Percentiles rank a stretch among this genome's conserved stretches.
Conservation (phyloP, 2,329 filamentous ascomycete genomes). For the Sporothrix brasiliensis region DNA sequence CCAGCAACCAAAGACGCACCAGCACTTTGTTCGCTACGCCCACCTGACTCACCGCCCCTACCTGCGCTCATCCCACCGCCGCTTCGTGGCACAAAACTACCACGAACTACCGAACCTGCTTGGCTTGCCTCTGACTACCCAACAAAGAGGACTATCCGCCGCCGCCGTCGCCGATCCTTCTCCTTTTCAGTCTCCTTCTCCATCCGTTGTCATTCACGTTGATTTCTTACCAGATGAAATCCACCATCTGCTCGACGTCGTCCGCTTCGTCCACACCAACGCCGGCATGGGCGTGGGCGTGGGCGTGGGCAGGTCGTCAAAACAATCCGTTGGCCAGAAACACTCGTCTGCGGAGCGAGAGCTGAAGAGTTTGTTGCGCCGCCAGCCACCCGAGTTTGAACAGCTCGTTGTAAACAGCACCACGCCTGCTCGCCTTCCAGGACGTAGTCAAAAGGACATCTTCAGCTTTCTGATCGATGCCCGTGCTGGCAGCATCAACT, state of each 20-base stretch:
- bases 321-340: not conserved
- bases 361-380: conserved; percentile 14
- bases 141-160: not conserved
- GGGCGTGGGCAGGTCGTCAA: not conserved
- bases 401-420: not conserved
- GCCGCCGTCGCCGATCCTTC: not conserved
- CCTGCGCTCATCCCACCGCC: conserved; percentile 33
- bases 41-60: conserved; percentile 39
- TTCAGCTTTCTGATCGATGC: conserved; percentile 47
- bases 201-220: conserved; percentile 46
- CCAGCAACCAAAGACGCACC: not conserved
- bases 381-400: not conserved
- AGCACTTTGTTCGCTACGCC: conserved; percentile 6
- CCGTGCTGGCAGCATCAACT: conserved; percentile 21
- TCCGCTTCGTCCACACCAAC: not conserved
- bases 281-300: no score
- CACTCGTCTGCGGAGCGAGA: not conserved
- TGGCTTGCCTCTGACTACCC: not conserved
- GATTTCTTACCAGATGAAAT: conserved; percentile 51
- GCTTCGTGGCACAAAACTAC: conserved; percentile 34
- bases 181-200: not conserved
- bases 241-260: conserved; percentile 13
- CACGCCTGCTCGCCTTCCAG: conserved; percentile 2
- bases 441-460: conserved; percentile 43
- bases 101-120: conserved; percentile 27